phyloP scores from a whole-genome alignment of 2,329 filamentous ascomycete species.

The Salinomyces thailandicus region DNA sequence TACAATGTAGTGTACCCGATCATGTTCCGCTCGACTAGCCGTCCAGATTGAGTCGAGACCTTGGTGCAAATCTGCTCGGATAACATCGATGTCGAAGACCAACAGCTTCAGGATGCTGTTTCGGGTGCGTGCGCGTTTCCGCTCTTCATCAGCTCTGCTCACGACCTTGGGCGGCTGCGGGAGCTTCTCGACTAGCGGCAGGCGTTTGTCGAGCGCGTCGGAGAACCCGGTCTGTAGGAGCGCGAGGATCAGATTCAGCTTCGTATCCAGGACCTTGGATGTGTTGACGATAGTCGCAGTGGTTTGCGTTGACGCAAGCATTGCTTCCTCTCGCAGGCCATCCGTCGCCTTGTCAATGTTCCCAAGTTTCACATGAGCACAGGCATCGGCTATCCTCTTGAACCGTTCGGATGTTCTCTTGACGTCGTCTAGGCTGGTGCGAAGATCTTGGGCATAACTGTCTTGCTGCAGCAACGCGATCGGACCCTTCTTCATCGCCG shows the following conservation, averaged over 20 bases:
- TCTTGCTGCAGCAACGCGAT: not conserved
- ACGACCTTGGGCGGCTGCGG: not conserved
- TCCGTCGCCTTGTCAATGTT: not conserved
- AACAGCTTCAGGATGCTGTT: not conserved
- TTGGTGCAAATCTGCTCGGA: not conserved
- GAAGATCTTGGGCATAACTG: not conserved
- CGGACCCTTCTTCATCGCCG: not conserved
- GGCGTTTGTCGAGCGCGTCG: not conserved
- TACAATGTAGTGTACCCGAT: not conserved
- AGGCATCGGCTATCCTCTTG: not conserved
- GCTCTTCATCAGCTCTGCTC: not conserved
- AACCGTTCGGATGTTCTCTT: not conserved
- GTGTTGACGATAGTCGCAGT: not conserved
- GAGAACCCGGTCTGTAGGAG: not conserved
- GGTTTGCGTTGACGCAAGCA: not conserved
- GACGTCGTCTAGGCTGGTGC: not conserved
- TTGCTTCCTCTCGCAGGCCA: not conserved
- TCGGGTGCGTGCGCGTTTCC: not conserved
- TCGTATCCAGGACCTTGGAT: not conserved
- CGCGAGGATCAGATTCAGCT: not conserved
- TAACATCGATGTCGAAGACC: not conserved
- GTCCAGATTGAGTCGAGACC: not conserved
- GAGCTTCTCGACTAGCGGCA: not conserved
- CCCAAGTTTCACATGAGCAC: not conserved
- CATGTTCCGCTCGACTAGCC: not conserved